phyloP scores from a whole-genome alignment of 306 rosid genomes.

The Cajanus cajan region DNA sequence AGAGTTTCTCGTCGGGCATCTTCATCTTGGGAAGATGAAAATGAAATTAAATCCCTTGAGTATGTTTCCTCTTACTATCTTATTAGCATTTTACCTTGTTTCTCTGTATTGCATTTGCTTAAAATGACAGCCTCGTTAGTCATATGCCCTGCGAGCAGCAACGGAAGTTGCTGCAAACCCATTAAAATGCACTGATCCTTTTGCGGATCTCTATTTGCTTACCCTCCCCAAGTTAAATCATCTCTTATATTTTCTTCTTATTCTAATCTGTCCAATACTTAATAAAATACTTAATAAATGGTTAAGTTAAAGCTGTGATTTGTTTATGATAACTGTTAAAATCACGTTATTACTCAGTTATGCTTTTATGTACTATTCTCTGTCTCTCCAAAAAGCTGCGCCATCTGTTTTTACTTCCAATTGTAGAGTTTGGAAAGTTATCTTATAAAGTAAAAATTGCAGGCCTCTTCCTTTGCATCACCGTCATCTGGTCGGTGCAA shows the following conservation, averaged over 20 bases:
- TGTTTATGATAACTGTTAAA: background rate
- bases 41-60: conserved; percentile 93
- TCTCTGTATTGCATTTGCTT: conserved; percentile 25
- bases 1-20: conserved; percentile 78
- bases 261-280: conserved; percentile 26
- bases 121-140: conserved; percentile 10
- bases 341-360: background rate
- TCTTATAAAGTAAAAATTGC: conserved; percentile 34
- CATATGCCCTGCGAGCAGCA: conserved; percentile 11
- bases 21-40: conserved; percentile 92
- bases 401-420: conserved; percentile 16
- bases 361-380: background rate
- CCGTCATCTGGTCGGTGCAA: conserved; percentile 88
- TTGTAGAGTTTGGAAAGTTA: conserved; percentile 22
- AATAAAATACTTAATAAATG: background rate
- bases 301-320: background rate
- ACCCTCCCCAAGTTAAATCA: background rate
- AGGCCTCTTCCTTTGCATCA: conserved; percentile 95
- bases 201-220: background rate
- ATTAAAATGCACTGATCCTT: conserved; percentile 20
- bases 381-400: background rate
- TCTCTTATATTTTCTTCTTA: background rate
- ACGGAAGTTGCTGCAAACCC: conserved; percentile 3
- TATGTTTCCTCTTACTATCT: conserved; percentile 47
- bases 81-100: conserved; percentile 15